Evolutionary conservation across 495 filamentous ascomycete species (phyloP).

Genomic region (Patellaria atrata): DNA sequence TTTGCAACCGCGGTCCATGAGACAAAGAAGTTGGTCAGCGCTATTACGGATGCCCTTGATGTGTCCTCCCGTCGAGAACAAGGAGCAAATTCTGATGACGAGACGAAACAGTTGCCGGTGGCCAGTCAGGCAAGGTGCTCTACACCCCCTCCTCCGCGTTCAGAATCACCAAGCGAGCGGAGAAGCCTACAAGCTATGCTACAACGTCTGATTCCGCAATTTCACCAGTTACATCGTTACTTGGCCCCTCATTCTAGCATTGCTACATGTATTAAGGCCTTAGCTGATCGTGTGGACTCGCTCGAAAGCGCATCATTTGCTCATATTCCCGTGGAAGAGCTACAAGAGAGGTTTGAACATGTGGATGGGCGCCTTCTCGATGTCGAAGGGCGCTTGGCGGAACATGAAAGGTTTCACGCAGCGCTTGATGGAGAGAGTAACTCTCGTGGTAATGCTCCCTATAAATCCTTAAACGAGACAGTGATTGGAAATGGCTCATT

Average conservation of each 20-base stretch:
- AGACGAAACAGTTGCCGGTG: slow-evolving; percentile 4
- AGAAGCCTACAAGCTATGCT: no score
- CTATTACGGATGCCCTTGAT: slow-evolving; percentile 3
- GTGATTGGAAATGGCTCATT: slow-evolving; percentile 17
- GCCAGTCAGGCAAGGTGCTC: slow-evolving; percentile 4
- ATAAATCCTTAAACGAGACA: background rate
- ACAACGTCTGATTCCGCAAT: slow-evolving; percentile 16
- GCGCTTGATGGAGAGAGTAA: slow-evolving; percentile 29
- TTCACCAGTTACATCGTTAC: slow-evolving; percentile 17
- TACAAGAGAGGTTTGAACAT: slow-evolving; percentile 43
- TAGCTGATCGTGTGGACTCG: slow-evolving; percentile 41
- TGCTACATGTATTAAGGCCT: slow-evolving; percentile 29
- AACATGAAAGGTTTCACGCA: slow-evolving; percentile 38
- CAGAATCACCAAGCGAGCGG: slow-evolving; percentile 15
- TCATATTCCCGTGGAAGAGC: slow-evolving; percentile 39
- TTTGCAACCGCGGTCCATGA: slow-evolving; percentile 16
- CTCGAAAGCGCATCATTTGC: slow-evolving; percentile 49
- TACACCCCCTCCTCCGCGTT: slow-evolving; percentile 8
- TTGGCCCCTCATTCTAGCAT: slow-evolving; percentile 20
- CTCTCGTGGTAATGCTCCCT: slow-evolving; percentile 5
- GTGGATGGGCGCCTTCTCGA: slow-evolving; percentile 44
- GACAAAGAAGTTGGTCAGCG: slow-evolving; percentile 12
- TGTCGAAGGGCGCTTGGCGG: slow-evolving; percentile 44
- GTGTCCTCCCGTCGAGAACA: slow-evolving; percentile 5
- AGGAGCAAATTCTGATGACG: background rate